Conservation (phyloP, 2,329 filamentous ascomycete species). For the Colletotrichum endophyticum region DNA sequence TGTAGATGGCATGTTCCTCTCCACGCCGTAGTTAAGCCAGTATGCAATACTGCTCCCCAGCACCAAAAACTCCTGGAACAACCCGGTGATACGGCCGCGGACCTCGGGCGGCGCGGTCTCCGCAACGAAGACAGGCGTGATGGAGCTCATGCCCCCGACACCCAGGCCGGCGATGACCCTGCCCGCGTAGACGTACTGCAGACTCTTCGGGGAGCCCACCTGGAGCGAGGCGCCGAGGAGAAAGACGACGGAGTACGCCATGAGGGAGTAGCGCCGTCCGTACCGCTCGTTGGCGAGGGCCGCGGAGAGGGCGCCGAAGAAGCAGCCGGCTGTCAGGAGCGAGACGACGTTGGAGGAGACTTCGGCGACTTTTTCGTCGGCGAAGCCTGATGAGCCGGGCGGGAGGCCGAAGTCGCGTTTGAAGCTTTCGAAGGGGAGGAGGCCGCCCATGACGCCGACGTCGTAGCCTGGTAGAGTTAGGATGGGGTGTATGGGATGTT, state of each 20-base stretch:
- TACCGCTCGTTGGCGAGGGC: background rate
- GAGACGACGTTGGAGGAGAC: background rate
- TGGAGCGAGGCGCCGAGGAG: background rate
- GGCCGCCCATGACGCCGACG: conserved; percentile 42
- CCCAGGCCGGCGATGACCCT: background rate
- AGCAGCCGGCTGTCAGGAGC: background rate
- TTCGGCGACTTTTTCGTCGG: background rate
- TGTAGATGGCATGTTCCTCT: background rate
- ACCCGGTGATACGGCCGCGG: background rate
- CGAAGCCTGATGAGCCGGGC: background rate
- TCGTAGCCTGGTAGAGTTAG: background rate
- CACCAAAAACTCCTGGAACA: background rate
- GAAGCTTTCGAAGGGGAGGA: conserved; percentile 41
- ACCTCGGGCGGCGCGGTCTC: conserved; percentile 19
- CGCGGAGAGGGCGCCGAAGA: background rate
- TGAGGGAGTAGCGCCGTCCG: background rate
- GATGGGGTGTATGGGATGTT: rapidly evolving
- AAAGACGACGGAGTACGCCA: background rate
- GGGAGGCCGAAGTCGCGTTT: conserved; percentile 36
- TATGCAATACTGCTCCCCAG: background rate
- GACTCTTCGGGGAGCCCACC: background rate
- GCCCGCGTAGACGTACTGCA: background rate
- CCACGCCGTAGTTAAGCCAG: background rate
- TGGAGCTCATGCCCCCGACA: background rate
- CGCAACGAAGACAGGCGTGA: background rate